Base-by-base conservation (phyloP, 2,329 filamentous ascomycete species). In the Madurella fahalii region DNA sequence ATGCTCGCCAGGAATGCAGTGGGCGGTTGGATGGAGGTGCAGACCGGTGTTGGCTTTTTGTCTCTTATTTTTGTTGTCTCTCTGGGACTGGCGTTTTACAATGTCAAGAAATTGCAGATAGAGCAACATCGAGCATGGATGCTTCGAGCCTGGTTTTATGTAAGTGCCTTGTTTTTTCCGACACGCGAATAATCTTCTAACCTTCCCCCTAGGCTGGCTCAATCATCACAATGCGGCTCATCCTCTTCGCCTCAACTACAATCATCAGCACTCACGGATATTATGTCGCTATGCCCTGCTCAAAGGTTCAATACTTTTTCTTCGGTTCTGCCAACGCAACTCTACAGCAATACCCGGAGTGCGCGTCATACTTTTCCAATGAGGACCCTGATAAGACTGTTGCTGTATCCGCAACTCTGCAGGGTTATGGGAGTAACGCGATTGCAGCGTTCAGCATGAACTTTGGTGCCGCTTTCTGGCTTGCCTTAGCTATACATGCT, bases 61-160 rank as follows among this genome's bases (percentile, higher is more conserved):
- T 74, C 68, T 1, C 70, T 81, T 31, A 63, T 74, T 9, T 79
- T 79, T 2, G 65, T 76, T 0, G 58, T 65, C 1, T 71, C 73
- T 9, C 65, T 81, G 20, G 57, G 63, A 0, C 56, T 84, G 42
- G 78, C 81, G 1, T 77, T 75, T 32, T 70, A 77, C 64, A 84
- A 84, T 58, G 77, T 86, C 65, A 84, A 80, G 64, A 69, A 72
- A 2, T 66, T 85, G 2, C 82, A 85, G 62, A 81, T 87, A 47
- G 81, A 85, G 32, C 77, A 85, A 61, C 83, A 86, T 57, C 74
- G 83, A 1, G 79, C 80, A 2, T 86, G 82, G 82, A 86, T 85
- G 82, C 62, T 86, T 31, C 67, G 83, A 18, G 72, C 77, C 8
- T 79, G 77, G 77, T 69, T 77, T 40, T 76, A 77, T 57, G 72